Conservation (phyloP, 345 rosid species). For the Litchi chinensis region DNA sequence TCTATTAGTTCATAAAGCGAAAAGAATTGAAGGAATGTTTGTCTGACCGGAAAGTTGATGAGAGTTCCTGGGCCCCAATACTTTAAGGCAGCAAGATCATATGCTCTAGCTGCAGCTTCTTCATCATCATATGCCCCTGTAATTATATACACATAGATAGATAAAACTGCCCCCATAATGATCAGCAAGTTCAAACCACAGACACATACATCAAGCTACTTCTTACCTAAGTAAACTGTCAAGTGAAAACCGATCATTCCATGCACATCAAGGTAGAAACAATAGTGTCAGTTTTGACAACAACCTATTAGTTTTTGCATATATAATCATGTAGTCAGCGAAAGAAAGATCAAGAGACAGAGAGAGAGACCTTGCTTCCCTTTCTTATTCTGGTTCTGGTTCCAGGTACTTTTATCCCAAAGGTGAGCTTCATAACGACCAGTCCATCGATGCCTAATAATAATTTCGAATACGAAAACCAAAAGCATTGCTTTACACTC, state of each 20-base stretch:
- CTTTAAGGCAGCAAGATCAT: slow-evolving; percentile 96
- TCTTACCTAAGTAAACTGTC: slow-evolving; percentile 95
- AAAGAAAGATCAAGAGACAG: not conserved
- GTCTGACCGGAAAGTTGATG: slow-evolving; percentile 89
- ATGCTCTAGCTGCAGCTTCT: slow-evolving; percentile 99
- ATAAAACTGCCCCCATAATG: slow-evolving; percentile 7
- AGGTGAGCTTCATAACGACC: slow-evolving; percentile 99
- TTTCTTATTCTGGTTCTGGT: slow-evolving; percentile 97
- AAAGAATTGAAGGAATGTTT: slow-evolving; percentile 3
- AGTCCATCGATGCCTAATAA: slow-evolving; percentile 96
- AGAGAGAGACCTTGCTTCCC: slow-evolving; percentile 85
- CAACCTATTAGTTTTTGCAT: not conserved
- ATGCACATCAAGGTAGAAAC: slow-evolving; percentile 28
- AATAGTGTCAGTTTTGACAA: slow-evolving; percentile 40
- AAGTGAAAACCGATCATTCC: slow-evolving; percentile 30
- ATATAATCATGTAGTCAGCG: not conserved
- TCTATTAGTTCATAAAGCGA: slow-evolving; percentile 1
- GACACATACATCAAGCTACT: slow-evolving; percentile 5
- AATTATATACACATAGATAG: slow-evolving; percentile 22
- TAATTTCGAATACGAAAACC: slow-evolving; percentile 11
- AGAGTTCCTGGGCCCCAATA: slow-evolving; percentile 99
- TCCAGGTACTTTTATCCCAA: slow-evolving; percentile 99
- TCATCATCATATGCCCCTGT: slow-evolving; percentile 99
- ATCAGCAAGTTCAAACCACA: not conserved
- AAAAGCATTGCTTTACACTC: slow-evolving; percentile 8